Percentiles rank a stretch among this genome's conserved stretches.
These are phyloP conservation scores for Nakazawaea sp. DNA, from an alignment of 805 yeast species.

Conservation along the genomic window DNA sequence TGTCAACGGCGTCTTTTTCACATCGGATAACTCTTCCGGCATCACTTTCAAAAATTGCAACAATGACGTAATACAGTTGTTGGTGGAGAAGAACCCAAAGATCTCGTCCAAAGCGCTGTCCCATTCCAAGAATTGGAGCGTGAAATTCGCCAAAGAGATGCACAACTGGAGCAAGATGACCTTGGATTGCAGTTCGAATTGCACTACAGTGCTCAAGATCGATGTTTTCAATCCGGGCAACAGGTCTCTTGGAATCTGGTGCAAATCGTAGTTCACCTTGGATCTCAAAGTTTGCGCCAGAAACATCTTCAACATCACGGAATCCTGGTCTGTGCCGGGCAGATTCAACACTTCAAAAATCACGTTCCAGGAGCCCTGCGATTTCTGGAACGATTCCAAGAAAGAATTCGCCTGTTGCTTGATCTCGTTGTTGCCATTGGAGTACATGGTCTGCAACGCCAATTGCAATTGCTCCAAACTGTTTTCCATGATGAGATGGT, in stretches of 20 bases:
- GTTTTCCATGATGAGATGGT: too few relatives aligned
- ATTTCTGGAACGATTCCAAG: constrained; percentile 79
- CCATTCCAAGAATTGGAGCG: constrained; percentile 78
- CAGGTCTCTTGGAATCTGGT: constrained; percentile 63
- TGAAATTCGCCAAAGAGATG: constrained; percentile 73
- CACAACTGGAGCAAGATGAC: constrained; percentile 79
- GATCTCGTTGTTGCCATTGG: constrained; percentile 22
- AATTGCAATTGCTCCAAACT: constrained; percentile 26
- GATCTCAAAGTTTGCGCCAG: constrained; percentile 88
- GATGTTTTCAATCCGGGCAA: constrained; percentile 60
- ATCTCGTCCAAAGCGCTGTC: constrained; percentile 61
- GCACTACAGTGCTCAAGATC: constrained; percentile 47
- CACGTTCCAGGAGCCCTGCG: constrained; percentile 73
- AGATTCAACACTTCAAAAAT: constrained; percentile 47
- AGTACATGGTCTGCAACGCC: constrained; percentile 40
- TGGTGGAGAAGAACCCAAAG: constrained; percentile 36
- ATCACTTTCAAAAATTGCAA: constrained; percentile 78
- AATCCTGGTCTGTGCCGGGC: constrained; percentile 11
- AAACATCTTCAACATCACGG: constrained; percentile 65
- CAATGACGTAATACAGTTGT: constrained; percentile 36
- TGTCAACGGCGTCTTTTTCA: constrained; percentile 68
- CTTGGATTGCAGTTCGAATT: constrained; percentile 39
- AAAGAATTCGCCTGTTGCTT: constrained; percentile 44
- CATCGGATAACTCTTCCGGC: constrained; percentile 86
- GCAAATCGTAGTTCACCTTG: constrained; percentile 76